A percentile compares a stretch with the other conserved stretches of the same genome.
Evolutionary conservation across 164 flowering plant species (phyloP).

Genomic region (Magnolia changhungtana): DNA sequence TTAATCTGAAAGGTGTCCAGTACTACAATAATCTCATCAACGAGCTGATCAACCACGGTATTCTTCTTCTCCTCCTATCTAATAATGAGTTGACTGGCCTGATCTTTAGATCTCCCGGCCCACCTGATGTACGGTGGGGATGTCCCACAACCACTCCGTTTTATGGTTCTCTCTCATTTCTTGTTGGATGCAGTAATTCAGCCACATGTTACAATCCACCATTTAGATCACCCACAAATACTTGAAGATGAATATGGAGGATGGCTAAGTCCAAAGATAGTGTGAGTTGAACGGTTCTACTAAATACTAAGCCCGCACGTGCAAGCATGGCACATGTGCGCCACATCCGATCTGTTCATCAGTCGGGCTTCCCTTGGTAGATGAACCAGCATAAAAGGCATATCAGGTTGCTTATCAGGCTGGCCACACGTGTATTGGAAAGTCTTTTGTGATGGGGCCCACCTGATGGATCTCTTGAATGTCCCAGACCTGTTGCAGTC

Average conservation of each 20-base stretch:
- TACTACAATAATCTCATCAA: constrained; percentile 24
- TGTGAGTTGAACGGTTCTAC: constrained; percentile 14
- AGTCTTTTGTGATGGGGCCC: background rate
- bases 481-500: background rate
- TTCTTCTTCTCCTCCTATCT: too few relatives aligned
- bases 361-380: too few relatives aligned
- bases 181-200: constrained; percentile 20
- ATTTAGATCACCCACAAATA: constrained; percentile 28
- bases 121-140: too few relatives aligned
- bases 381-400: too few relatives aligned
- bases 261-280: constrained; percentile 29
- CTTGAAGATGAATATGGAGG: constrained; percentile 34
- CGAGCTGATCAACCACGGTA: constrained; percentile 19
- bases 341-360: too few relatives aligned
- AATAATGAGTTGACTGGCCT: too few relatives aligned
- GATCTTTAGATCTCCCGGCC: too few relatives aligned
- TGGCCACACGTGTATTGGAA: too few relatives aligned
- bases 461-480: constrained; percentile 22
- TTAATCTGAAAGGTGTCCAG: constrained; percentile 17
- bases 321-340: background rate
- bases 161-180: background rate
- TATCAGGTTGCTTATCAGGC: too few relatives aligned
- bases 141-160: too few relatives aligned
- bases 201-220: constrained; percentile 28
- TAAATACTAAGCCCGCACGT: background rate